A percentile compares a stretch with the other conserved stretches of the same genome.
phyloP scores from a whole-genome alignment of 257 asterid species.

The Solanum stenotomum region DNA sequence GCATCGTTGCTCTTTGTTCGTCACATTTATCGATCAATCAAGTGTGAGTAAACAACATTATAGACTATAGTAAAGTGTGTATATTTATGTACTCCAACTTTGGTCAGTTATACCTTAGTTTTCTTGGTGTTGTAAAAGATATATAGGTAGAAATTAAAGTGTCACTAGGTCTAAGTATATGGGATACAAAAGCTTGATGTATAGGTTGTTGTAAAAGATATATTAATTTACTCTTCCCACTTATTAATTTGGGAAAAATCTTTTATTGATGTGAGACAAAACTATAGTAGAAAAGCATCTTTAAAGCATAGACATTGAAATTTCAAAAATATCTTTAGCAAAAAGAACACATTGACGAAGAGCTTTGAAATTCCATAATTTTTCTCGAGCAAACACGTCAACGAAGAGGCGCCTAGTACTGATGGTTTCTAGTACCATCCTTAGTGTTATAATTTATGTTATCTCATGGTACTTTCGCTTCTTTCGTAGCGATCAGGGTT shows the following conservation, averaged over 20 bases:
- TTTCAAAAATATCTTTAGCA: background rate
- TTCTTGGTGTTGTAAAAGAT: background rate
- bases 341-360: fast-evolving
- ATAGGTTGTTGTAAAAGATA: background rate
- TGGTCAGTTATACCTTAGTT: background rate
- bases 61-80: background rate
- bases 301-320: background rate
- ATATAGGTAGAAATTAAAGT: background rate
- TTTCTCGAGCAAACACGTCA: background rate
- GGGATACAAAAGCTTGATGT: background rate
- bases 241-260: background rate
- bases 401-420: background rate
- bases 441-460: background rate
- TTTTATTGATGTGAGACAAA: background rate
- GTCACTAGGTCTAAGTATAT: background rate
- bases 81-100: background rate
- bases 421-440: background rate
- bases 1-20: constrained; percentile 14
- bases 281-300: background rate
- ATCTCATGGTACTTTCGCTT: background rate
- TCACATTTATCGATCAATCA: constrained; percentile 12
- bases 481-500: background rate
- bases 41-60: constrained; percentile 14
- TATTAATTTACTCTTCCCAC: background rate
- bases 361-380: background rate